Evolutionary conservation across 1,284 basidiomycete species (phyloP), one percentile per base, ranked within the genome.

Genomic region (Quambalaria eucalypti): DNA sequence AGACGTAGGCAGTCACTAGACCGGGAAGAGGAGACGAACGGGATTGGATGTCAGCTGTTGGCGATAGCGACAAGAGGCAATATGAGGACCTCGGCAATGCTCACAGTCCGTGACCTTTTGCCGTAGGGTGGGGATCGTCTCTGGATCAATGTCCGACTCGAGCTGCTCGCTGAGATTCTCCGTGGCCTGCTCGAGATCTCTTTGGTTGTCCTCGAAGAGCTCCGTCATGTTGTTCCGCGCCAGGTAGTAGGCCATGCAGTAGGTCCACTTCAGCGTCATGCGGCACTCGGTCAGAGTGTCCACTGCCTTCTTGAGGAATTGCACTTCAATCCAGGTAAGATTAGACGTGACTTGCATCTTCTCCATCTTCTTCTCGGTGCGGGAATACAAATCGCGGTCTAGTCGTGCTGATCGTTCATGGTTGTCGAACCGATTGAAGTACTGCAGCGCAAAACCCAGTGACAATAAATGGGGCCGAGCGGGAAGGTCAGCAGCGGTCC

Each of bases 291-390:
- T 69, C 40, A 78, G 62, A 86, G 87, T 86, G 70, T 96, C 91
- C 2, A 96, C 90, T 0, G 93, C 93, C 77, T 93, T 92, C 79
- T 90, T 90, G 80, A 96, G 90, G 78, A 98, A 98, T 77, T 97
- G 93, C 31, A 92, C 92, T 78, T 98, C 92, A 66, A 97, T 97
- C 93, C 93, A 98, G 2, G 90, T 91, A 36, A 98, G 79, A 54
- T 85, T 82, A 1, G 89, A 89, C 7, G 85, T 86, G 61, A 89
- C 83, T 79, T 97, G 93, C 87, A 98, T 93, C 78, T 95, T 89
- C 78, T 97, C 91, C 93, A 98, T 98, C 84, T 97, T 97, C 83
- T 92, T 92, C 82, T 98, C 92, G 2, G 92, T 97, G 78, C 90
- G 89, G 54, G 82, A 82, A 77, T 95, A 92, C 50, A 97, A 80